phyloP scores from a whole-genome alignment of 495 filamentous ascomycete genomes.

The Penicillium mononematosum region DNA sequence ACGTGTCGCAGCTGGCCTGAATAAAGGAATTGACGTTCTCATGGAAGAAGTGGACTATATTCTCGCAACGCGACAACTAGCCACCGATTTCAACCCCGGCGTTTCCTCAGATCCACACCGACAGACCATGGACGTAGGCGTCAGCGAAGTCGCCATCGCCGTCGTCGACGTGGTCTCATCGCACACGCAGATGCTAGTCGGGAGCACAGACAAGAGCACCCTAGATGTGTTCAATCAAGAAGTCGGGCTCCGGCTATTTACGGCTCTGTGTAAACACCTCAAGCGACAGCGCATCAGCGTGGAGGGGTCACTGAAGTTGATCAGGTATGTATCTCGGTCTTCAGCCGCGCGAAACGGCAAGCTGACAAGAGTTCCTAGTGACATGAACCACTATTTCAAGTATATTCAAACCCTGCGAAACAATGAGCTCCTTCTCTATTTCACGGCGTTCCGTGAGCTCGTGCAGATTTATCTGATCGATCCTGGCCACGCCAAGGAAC shows the following conservation, averaged over 20 bases:
- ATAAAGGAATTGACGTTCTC: constrained; percentile 95
- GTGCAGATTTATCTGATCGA: constrained; percentile 95
- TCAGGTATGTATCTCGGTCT: constrained; percentile 53
- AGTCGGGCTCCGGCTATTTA: constrained; percentile 88
- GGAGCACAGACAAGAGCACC: constrained; percentile 94
- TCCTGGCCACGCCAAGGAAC: constrained; percentile 82
- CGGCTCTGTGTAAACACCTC: constrained; percentile 90
- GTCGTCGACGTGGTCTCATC: constrained; percentile 82
- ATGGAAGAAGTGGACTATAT: constrained; percentile 98
- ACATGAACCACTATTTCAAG: constrained; percentile 90
- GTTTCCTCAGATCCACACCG: constrained; percentile 44
- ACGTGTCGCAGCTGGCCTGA: constrained; percentile 90
- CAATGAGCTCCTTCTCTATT: constrained; percentile 80
- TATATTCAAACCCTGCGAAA: constrained; percentile 82
- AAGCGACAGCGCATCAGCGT: constrained; percentile 92
- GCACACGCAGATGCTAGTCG: constrained; percentile 87
- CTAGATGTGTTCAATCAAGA: constrained; percentile 99
- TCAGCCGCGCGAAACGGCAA: neutral
- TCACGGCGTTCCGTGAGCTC: constrained; percentile 86
- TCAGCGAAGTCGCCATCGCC: constrained; percentile 71
- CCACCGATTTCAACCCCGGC: constrained; percentile 87
- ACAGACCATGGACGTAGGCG: constrained; percentile 70
- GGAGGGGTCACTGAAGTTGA: constrained; percentile 86
- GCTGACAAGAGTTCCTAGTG: constrained; percentile 48
- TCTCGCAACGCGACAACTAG: constrained; percentile 80